A percentile compares a stretch with the other conserved stretches of the same genome.
These are phyloP conservation scores for Phytophthora sojae DNA, from an alignment of 352 stramenopile species.

Conservation along the genomic window DNA sequence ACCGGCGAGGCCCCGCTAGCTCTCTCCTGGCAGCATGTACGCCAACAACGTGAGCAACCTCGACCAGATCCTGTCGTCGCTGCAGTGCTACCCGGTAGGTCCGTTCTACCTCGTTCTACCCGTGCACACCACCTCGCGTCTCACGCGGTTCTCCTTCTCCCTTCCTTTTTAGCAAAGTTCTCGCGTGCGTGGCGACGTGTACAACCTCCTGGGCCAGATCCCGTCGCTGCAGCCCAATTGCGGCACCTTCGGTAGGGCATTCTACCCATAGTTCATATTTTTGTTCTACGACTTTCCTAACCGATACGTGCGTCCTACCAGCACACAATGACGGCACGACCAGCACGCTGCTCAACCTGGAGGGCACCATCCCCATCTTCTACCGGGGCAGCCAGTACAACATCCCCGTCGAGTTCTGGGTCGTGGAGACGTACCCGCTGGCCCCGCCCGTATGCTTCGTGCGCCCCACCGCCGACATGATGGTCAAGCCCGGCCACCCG, in stretches of 20 bases:
- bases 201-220: slow-evolving; percentile 88
- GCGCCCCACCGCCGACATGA: slow-evolving; percentile 86
- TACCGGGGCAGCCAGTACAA: slow-evolving; percentile 92
- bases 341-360: slow-evolving; percentile 84
- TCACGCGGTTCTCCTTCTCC: neutral
- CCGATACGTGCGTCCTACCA: slow-evolving; percentile 19
- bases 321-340: slow-evolving; percentile 89
- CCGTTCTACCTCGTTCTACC: neutral
- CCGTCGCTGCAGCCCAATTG: slow-evolving; percentile 86
- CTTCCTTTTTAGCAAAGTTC: slow-evolving; percentile 70
- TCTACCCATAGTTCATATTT: neutral
- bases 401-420: slow-evolving; percentile 91
- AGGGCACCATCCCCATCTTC: slow-evolving; percentile 93
- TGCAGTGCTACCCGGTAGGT: slow-evolving; percentile 83
- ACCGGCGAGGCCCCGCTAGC: neutral
- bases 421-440: slow-evolving; percentile 87
- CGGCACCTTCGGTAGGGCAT: slow-evolving; percentile 75
- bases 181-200: slow-evolving; percentile 83
- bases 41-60: slow-evolving; percentile 88
- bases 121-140: neutral
- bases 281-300: too few relatives aligned
- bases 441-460: slow-evolving; percentile 88
- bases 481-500: slow-evolving; percentile 87
- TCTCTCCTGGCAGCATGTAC: slow-evolving; percentile 56
- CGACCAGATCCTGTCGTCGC: slow-evolving; percentile 88